Base-by-base conservation (phyloP, 2,329 filamentous ascomycete genomes). In the Apiospora koreana region DNA sequence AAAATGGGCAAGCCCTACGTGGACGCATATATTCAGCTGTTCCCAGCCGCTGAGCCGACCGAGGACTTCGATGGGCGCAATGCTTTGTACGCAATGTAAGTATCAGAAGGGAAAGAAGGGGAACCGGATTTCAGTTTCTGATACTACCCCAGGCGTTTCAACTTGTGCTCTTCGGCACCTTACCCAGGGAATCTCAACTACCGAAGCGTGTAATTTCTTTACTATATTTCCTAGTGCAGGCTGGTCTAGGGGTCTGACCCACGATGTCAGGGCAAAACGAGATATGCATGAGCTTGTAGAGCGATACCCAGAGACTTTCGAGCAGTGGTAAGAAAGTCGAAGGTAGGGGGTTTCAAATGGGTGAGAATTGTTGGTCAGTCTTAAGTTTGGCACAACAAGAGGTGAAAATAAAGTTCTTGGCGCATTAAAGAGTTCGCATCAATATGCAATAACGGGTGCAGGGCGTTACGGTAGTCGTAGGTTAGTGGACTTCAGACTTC, bases 101-200 rank as follows among this genome's bases (percentile, higher is more conserved):
- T 18, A 54, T 3, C 2, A 21, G 23, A 4, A 25, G 2, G 25
- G 23, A 14, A 23, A 48, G 9, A 12, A 10, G n/a, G n/a, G 2
- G 9, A 4, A 25, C n/a, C n/a, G n/a, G n/a, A n/a, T n/a, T 48
- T 14, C 2, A 25, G 3, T 48, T 9, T 12, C n/a, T 48, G 25
- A 62, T 10, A 38, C 12, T 18, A 16, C 8, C 5, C 7, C 12
- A 65, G 68, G 0, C 23, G 58, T 2, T 69, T 69, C 54, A 69
- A 69, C 31, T 25, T 69, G 23, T 65, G 58, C 42, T 69, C 68
- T 21, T 69, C 54, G 2, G 68, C 42, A 46, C 41, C 48, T 1
- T 69, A 69, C 28, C 68, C 68, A 21, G 68, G 68, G 2, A 65
- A 69, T 38, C 25, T 69, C 25, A 65, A 65, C 12, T 69, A 65